Percentiles rank a stretch among this genome's conserved stretches.
Evolutionary conservation across 805 yeast genomes (phyloP).

Genomic region (Candida krabiensis): DNA sequence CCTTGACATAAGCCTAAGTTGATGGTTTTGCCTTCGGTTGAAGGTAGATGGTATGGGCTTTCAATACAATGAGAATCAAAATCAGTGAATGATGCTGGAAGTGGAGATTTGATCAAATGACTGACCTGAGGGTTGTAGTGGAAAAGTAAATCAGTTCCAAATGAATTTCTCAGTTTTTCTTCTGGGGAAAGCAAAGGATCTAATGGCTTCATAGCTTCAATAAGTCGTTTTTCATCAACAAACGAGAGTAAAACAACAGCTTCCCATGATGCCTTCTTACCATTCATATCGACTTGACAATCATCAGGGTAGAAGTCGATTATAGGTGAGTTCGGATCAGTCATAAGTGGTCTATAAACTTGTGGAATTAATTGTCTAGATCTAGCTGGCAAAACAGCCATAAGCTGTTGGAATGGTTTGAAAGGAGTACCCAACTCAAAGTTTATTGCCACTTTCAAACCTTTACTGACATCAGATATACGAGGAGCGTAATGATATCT

Average conservation of each 20-base stretch:
- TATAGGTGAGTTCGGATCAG: conserved; percentile 82
- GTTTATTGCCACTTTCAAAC: conserved; percentile 60
- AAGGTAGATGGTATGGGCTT: conserved; percentile 51
- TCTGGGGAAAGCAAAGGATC: conserved; percentile 63
- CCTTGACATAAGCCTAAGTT: conserved; percentile 62
- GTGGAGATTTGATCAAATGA: conserved; percentile 67
- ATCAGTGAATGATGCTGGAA: conserved; percentile 75
- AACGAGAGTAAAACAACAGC: conserved; percentile 92
- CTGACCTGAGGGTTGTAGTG: conserved; percentile 75
- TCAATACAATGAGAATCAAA: conserved; percentile 79
- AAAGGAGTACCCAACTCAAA: conserved; percentile 79
- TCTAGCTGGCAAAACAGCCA: conserved; percentile 96
- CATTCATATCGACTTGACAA: conserved; percentile 87
- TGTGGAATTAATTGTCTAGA: conserved; percentile 77
- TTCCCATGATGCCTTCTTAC: conserved; percentile 96
- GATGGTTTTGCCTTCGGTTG: conserved; percentile 39
- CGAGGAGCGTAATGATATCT: conserved; percentile 91
- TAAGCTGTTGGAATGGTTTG: conserved; percentile 90
- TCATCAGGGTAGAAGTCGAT: conserved; percentile 87
- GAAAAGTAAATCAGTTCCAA: conserved; percentile 70
- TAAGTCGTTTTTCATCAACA: conserved; percentile 78
- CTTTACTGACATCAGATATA: conserved; percentile 79
- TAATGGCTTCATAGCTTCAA: conserved; percentile 68
- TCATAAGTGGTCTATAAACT: conserved; percentile 79
- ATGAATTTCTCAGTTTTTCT: conserved; percentile 71